Base-by-base conservation (phyloP, 2,329 filamentous ascomycete genomes). In the Colletotrichum tropicicola region DNA sequence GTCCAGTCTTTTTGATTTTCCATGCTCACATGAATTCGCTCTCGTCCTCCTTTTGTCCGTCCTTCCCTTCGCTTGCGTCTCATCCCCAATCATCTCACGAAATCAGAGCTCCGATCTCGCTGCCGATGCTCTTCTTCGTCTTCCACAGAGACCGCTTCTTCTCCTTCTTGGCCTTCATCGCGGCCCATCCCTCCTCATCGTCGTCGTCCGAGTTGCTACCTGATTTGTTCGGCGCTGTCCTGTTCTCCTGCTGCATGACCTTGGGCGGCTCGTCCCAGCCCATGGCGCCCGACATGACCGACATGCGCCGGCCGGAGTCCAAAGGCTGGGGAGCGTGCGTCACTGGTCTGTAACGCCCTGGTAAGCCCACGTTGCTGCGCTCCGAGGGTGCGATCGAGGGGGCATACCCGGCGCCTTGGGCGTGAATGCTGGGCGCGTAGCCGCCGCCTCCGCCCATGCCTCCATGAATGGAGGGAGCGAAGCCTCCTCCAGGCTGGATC, bases 351-450 rank as follows among this genome's bases (percentile, higher is more conserved):
- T 99, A 99, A 45, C 96, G 89, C 30, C 93, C 91, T 8, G 96
- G 94, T 55, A 97, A 85, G 15, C 96, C 96, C 66, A 98, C 83
- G 75, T 97, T 98, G 83, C 94, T 98, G 66, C 96, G 91, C 80
- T 98, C 96, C 5, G 93, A 97, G 1, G 96, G 96, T 3, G 96
- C 95, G 70, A 99, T 97, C 1, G 95, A 98, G 1, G 94, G 89
- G 1, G 94, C 87, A 78, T 98, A 98, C 8, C 88, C 89, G 54
- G 78, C 77, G 48, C 81, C 86, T 77, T 79, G 82, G 57, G 77
- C 70, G 59, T 77, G 79, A 51, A 87, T 82, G 15, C 85, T 87
- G 6, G 85, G 84, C n/a, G 84, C 78, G 69, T 83, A 86, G 8
- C 79, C 77, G 17, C 75, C 69, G 48, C 47, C 55, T 37, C 78